Base-by-base conservation (phyloP, 1,284 basidiomycete genomes). In the Naganishia sp. region DNA sequence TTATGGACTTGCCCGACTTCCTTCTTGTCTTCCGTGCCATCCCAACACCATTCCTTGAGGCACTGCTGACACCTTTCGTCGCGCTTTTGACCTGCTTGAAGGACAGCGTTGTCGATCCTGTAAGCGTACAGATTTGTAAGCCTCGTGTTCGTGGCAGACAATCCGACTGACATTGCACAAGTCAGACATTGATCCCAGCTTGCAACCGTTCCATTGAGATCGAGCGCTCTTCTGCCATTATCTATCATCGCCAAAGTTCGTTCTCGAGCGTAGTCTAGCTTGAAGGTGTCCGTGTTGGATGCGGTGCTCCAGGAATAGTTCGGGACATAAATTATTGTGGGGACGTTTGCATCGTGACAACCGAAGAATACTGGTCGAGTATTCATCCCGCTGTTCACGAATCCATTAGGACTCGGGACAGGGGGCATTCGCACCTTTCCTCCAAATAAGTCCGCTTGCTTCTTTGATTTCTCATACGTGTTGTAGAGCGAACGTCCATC, bases 341-440 rank as follows among this genome's bases (percentile, higher is more conserved):
- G 79, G 2, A 80, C 79, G 15, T 73, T 73, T 28, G 77, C 77
- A 48, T 75, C 75, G 66, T 78, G 77, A 68, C 74, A 81, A 18
- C 80, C 81, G 66, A 82, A 82, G 73, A 82, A 82, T 13, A 80
- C 80, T 2, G 84, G 84, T 23, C 83, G 79, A 6, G 76, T 76
- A 75, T 83, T 84, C 45, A 82, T 78, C 11, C 83, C 83, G 28
- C 78, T 75, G 66, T 82, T 81, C 70, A 85, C 75, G 52, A 84
- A 82, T 0, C 81, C 81, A 66, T 81, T 78, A 7, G 75, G 72
- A 16, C 72, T 70, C 0, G 82, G 82, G 21, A 83, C 77, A 18
- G 71, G 60, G 1, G 81, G 81, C 74, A 83, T 80, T 7, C 76
- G 69, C 57, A 78, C 73, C 7, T 67, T 44, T 15, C 75, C 69